Conservation (phyloP, 495 filamentous ascomycete species). For the Penicillium roqueforti region DNA sequence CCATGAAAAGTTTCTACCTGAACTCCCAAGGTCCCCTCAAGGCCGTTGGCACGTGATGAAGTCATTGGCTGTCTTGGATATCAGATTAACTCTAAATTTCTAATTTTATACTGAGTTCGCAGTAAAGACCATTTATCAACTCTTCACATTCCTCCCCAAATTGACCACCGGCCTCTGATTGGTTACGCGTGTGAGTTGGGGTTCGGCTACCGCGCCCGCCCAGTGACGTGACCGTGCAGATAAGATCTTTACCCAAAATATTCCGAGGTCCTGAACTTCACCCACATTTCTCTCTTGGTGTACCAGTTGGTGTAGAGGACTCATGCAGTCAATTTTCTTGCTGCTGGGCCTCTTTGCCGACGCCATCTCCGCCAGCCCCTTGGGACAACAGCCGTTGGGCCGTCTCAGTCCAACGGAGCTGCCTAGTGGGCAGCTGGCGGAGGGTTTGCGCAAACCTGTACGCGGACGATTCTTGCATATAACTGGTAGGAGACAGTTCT, state of each 20-base stretch:
- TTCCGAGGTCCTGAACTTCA: neutral
- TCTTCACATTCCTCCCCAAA: neutral
- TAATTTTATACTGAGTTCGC: too few relatives aligned
- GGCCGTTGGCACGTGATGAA: too few relatives aligned
- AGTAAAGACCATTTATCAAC: too few relatives aligned
- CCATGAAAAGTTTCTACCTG: too few relatives aligned
- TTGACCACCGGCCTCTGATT: neutral
- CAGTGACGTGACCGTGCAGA: slow-evolving; percentile 7
- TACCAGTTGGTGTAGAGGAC: slow-evolving; percentile 3
- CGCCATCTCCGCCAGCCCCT: slow-evolving; percentile 11
- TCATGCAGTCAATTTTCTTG: slow-evolving; percentile 16
- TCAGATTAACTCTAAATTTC: too few relatives aligned
- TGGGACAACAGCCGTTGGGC: slow-evolving; percentile 17
- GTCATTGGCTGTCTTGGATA: too few relatives aligned
- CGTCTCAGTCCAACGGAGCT: slow-evolving; percentile 1
- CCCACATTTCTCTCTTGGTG: neutral
- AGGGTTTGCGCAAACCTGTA: neutral
- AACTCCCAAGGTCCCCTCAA: too few relatives aligned
- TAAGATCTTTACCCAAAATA: neutral
- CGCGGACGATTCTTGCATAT: slow-evolving; percentile 87
- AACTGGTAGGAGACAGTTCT: slow-evolving; percentile 59
- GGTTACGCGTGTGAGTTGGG: neutral
- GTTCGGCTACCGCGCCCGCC: slow-evolving; percentile 2
- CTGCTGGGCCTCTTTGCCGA: slow-evolving; percentile 22
- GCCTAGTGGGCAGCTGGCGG: neutral